Percentiles rank a stretch among this genome's conserved stretches.
Conservation (phyloP, 768 basidiomycete species). For the Crepidotus variabilis region DNA sequence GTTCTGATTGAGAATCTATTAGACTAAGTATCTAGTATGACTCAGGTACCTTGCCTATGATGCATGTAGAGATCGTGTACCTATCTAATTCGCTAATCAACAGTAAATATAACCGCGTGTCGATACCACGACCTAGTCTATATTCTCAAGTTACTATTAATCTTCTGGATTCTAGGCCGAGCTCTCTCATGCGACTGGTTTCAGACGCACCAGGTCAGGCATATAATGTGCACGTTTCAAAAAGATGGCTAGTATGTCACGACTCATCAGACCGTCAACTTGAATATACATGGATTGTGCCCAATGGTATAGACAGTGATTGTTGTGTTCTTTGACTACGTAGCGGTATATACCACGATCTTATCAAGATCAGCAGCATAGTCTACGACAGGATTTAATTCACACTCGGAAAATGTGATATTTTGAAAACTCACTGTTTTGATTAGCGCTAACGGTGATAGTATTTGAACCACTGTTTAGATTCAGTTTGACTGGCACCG, state of each 20-base stretch:
- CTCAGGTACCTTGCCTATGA: background rate
- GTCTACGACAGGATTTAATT: constrained; percentile 24
- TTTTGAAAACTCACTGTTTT: constrained; percentile 37
- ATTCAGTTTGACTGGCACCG: constrained; percentile 51
- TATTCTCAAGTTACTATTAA: too few species aligned
- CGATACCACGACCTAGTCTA: too few species aligned
- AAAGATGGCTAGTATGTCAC: too few species aligned
- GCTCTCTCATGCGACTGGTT: too few species aligned
- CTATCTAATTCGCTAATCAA: background rate
- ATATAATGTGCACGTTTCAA: too few species aligned
- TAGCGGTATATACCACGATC: constrained; percentile 53
- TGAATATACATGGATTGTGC: too few species aligned
- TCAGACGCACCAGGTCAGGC: too few species aligned
- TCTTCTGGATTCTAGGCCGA: too few species aligned
- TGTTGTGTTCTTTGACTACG: constrained; percentile 18
- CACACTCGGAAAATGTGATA: background rate
- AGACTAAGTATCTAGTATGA: constrained; percentile 1
- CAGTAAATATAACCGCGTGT: background rate
- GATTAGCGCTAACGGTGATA: constrained; percentile 44
- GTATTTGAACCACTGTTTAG: constrained; percentile 49
- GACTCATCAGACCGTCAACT: too few species aligned
- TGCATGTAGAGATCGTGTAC: background rate
- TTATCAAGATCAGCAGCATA: constrained; percentile 60
- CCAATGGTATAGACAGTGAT: too few species aligned
- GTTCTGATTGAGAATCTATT: background rate